Evolutionary conservation across 306 rosid genomes (phyloP).

Genomic region (Cucumis melo): DNA sequence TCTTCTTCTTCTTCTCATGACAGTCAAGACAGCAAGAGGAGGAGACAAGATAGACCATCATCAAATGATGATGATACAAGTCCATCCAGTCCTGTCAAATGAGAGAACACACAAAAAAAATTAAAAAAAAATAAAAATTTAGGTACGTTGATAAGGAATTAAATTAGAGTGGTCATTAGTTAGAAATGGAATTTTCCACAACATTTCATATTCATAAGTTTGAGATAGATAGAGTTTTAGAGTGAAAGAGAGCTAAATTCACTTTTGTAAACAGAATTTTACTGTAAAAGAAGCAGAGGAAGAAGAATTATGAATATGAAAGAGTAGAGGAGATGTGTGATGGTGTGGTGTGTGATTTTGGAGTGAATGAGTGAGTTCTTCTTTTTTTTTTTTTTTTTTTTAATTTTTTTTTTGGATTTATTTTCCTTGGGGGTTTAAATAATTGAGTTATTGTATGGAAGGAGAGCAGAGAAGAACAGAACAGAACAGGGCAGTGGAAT

Average conservation of each 20-base stretch:
- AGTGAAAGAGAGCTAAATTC: background rate
- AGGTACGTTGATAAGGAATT: background rate
- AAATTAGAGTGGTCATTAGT: background rate
- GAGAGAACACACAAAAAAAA: background rate
- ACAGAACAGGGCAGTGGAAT: background rate
- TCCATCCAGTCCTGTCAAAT: background rate
- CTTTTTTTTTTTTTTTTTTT: background rate
- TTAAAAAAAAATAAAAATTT: background rate
- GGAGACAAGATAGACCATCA: conserved; percentile 23
- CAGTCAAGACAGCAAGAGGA: conserved; percentile 30
- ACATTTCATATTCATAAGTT: background rate
- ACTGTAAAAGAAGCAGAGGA: conserved; percentile 5
- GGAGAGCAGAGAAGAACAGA: background rate
- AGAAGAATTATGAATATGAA: background rate
- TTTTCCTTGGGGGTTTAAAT: background rate
- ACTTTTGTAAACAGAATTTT: conserved; percentile 2
- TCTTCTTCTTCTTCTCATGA: background rate
- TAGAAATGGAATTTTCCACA: background rate
- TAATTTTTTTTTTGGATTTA: background rate
- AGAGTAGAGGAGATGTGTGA: background rate
- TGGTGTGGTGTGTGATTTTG: background rate
- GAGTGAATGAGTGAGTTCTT: background rate
- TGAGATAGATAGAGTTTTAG: background rate
- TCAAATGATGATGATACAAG: conserved; percentile 9
- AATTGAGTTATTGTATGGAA: background rate